Conservation (phyloP, 306 rosid species). For the Luffa acutangula region DNA sequence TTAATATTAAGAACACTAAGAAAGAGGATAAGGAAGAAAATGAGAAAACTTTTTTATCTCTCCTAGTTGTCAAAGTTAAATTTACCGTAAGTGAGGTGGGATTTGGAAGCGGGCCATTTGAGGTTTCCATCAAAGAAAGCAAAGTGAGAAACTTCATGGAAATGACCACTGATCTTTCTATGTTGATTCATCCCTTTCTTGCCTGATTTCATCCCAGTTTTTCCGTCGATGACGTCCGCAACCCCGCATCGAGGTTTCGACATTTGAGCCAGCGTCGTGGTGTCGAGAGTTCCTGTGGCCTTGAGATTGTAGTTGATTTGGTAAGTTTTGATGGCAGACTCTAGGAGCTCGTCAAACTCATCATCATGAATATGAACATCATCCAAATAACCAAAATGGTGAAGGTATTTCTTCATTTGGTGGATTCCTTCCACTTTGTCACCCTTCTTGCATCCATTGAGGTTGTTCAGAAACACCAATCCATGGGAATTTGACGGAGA, state of each 20-base stretch:
- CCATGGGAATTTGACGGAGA: background rate
- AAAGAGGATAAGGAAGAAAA: no score
- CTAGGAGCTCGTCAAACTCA: slow-evolving; percentile 11
- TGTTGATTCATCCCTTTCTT: background rate
- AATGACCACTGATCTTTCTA: background rate
- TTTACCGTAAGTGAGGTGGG: background rate
- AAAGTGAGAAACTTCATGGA: slow-evolving; percentile 5
- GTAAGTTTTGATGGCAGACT: slow-evolving; percentile 21
- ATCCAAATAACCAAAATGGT: slow-evolving; percentile 12
- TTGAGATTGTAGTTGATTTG: slow-evolving; percentile 13
- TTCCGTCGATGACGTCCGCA: background rate
- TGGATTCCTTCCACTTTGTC: slow-evolving; percentile 5
- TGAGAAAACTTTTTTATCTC: no score
- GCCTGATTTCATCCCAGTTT: background rate
- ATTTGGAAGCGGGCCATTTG: slow-evolving; percentile 1
- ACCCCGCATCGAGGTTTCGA: slow-evolving; percentile 18
- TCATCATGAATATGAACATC: background rate
- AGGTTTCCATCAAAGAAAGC: slow-evolving; percentile 1
- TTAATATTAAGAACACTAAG: no score
- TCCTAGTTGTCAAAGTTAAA: no score
- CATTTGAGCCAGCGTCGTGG: slow-evolving; percentile 12
- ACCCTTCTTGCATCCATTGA: slow-evolving; percentile 16
- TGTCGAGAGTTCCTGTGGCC: slow-evolving; percentile 15
- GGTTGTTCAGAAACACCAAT: slow-evolving; percentile 8
- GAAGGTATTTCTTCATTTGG: slow-evolving; percentile 11